These are phyloP conservation scores for Hsuehochloa calcarea DNA, from an alignment of 176 grass and related monocot genomes.

Conservation along the genomic window DNA sequence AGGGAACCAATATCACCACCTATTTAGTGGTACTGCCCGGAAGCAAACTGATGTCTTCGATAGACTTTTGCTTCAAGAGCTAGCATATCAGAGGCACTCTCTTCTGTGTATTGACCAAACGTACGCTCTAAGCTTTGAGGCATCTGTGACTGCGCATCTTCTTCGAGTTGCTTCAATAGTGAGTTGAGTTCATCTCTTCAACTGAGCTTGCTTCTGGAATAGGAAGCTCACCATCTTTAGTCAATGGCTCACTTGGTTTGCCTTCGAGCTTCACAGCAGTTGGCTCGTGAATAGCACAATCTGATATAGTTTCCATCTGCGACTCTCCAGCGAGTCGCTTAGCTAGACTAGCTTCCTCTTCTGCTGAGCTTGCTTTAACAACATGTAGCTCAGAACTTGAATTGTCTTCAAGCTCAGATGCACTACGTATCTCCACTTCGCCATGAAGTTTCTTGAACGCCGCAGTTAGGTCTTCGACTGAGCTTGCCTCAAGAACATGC, in stretches of 20 bases:
- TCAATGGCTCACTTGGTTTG: not conserved
- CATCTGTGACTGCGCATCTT: not conserved
- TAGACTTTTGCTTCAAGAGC: conserved; percentile 20
- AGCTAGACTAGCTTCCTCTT: not conserved
- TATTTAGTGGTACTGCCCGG: not conserved
- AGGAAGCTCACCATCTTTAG: not conserved
- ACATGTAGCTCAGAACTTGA: not conserved
- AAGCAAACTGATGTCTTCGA: conserved; percentile 2
- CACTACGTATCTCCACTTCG: not conserved
- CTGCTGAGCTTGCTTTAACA: not conserved
- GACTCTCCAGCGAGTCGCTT: not conserved
- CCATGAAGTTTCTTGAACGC: not conserved
- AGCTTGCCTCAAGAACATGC: not conserved
- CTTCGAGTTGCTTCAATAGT: conserved; percentile 13
- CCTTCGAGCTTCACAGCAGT: not conserved
- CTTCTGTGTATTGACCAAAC: not conserved
- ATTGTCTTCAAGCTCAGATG: not conserved
- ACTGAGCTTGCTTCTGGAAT: conserved; percentile 28
- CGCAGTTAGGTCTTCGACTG: not conserved
- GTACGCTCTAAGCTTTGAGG: not conserved
- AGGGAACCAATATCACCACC: no score
- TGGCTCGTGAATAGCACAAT: not conserved
- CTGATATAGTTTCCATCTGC: not conserved
- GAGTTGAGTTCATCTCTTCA: conserved; percentile 18
- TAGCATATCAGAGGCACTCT: conserved; percentile 7